Evolutionary conservation across 2,329 filamentous ascomycete species (phyloP).

Genomic region (Cytospora chrysosperma): DNA sequence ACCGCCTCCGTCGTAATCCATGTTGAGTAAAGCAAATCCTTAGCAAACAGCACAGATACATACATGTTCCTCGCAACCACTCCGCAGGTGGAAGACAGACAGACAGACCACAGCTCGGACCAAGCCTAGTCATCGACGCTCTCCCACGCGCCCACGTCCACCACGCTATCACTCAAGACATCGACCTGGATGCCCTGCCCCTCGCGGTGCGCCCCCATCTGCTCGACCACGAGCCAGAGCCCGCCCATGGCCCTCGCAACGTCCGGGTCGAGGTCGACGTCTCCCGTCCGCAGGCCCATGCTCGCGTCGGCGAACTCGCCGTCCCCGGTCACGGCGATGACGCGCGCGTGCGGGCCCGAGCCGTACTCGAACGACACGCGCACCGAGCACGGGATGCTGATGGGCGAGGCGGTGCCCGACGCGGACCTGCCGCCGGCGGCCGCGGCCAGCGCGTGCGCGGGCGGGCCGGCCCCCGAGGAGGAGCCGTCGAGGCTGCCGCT

Average conservation of each 20-base stretch:
- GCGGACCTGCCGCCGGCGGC: background rate
- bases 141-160: constrained; percentile 43
- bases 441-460: no score
- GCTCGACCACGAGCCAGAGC: constrained; percentile 80
- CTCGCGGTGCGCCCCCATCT: constrained; percentile 55
- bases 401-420: constrained; percentile 28
- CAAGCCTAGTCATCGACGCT: constrained; percentile 16
- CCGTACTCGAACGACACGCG: constrained; percentile 73
- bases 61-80: background rate
- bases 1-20: background rate
- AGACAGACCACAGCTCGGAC: background rate
- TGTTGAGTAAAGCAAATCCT: background rate
- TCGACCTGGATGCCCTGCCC: constrained; percentile 43
- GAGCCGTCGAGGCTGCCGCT: constrained; percentile 12
- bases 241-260: constrained; percentile 50
- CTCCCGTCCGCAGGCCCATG: constrained; percentile 65
- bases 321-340: constrained; percentile 65
- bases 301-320: constrained; percentile 72
- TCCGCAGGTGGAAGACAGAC: background rate
- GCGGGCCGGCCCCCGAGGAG: no score
- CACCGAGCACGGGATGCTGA: constrained; percentile 43
- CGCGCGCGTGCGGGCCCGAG: constrained; percentile 64
- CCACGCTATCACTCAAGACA: constrained; percentile 33
- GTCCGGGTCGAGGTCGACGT: constrained; percentile 73
- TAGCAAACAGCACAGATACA: background rate